Percentiles rank a stretch among this genome's conserved stretches.
Evolutionary conservation across 495 filamentous ascomycete species (phyloP).

Genomic region (Penicillium verhagenii): DNA sequence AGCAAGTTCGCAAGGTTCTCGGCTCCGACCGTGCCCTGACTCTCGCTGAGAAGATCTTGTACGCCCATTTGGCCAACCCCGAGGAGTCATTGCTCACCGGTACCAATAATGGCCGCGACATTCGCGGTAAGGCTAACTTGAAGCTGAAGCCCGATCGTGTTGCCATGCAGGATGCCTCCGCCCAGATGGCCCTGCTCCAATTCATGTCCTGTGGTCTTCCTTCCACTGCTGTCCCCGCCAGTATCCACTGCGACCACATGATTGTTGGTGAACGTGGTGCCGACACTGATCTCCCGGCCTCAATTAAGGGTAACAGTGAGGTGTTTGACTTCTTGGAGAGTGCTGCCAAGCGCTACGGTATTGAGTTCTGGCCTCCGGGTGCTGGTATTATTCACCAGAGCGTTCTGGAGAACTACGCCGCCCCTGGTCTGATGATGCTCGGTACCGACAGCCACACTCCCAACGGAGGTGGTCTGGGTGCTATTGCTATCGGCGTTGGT

Average conservation of each 20-base stretch:
- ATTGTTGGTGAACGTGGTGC: slow-evolving; percentile 90
- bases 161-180: slow-evolving; percentile 98
- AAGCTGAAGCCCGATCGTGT: slow-evolving; percentile 98
- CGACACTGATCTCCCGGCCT: slow-evolving; percentile 79
- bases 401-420: slow-evolving; percentile 97
- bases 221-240: slow-evolving; percentile 91
- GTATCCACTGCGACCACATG: slow-evolving; percentile 99
- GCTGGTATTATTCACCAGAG: slow-evolving; percentile 99
- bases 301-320: slow-evolving; percentile 90
- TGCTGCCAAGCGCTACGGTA: slow-evolving; percentile 92
- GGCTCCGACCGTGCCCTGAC: slow-evolving; percentile 62
- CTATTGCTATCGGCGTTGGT: slow-evolving; percentile 95
- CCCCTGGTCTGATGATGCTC: slow-evolving; percentile 98
- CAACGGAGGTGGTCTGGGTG: slow-evolving; percentile 88
- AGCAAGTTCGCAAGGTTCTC: slow-evolving; percentile 30
- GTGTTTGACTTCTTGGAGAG: slow-evolving; percentile 97
- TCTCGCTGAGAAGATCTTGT: slow-evolving; percentile 95
- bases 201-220: slow-evolving; percentile 97
- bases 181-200: slow-evolving; percentile 96
- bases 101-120: slow-evolving; percentile 63
- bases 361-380: slow-evolving; percentile 98
- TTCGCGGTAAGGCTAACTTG: slow-evolving; percentile 86
- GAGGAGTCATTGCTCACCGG: slow-evolving; percentile 56
- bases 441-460: slow-evolving; percentile 98
- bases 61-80: slow-evolving; percentile 82